Evolutionary conservation across 208 protist genomes (phyloP).

Genomic region (Trichomonas tenax): DNA sequence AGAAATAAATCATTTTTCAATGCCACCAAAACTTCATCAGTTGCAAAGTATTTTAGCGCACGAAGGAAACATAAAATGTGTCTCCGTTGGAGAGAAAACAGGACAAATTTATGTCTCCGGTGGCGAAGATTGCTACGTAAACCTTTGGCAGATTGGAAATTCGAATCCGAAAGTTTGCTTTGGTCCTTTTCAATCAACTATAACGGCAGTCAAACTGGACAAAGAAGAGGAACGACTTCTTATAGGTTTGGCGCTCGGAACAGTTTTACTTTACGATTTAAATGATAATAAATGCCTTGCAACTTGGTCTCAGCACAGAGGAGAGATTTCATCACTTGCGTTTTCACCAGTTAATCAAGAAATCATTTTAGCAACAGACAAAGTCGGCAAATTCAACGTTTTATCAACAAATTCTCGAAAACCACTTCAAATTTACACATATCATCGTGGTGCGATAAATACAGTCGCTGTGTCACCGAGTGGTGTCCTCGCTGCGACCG

Average conservation of each 20-base stretch:
- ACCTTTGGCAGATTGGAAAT: neutral
- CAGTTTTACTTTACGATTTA: neutral
- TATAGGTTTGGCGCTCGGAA: neutral
- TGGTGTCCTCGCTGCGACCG: neutral
- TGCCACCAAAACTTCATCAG: constrained; percentile 18
- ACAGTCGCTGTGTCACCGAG: neutral
- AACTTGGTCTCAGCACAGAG: neutral
- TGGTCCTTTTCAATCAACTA: neutral
- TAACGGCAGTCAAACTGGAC: neutral
- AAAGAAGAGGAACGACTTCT: neutral
- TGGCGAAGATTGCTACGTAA: neutral
- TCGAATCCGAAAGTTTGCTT: neutral
- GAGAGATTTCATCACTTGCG: neutral
- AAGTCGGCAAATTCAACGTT: neutral
- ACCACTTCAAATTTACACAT: neutral
- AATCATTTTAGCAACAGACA: neutral
- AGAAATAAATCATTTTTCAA: neutral
- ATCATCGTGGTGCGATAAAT: neutral
- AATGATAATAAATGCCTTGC: neutral
- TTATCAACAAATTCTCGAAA: neutral
- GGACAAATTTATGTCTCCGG: neutral
- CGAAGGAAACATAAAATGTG: neutral
- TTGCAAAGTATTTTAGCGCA: neutral
- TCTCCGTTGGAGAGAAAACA: neutral
- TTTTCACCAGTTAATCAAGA: neutral